Evolutionary conservation across 352 stramenopile genomes (phyloP), one percentile per base, ranked within the genome.

Genomic region (Halophytophthora polymorphica): DNA sequence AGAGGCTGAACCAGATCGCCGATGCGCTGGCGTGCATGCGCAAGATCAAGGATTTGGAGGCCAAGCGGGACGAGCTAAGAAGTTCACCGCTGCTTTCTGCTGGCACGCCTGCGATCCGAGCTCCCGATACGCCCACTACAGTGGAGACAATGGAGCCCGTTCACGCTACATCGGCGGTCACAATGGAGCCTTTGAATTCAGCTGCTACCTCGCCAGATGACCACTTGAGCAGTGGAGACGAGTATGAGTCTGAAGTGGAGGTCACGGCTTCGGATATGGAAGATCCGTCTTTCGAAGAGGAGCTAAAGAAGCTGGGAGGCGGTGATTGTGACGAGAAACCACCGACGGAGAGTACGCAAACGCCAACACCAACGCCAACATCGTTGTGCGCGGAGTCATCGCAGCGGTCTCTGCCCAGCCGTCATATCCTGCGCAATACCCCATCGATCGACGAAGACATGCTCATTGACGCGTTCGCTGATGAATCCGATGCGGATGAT

Each of bases 381-480:
- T 10, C 22, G 12, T 23, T 33, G 42, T 25, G 15, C 1, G n/a
- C 15, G 38, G 10, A 5, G 36, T 21, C 22, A 28, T 8, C 23
- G 8, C 56, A 48, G 10, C 13, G 18, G 38, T 18, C 17, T 18
- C 15, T 53, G 6, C 21, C 58, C 4, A 63, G 38, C n/a, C 49
- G 45, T 55, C 50, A 58, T 50, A 46, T 43, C 7, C 46, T 72
- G 42, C 55, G 22, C 63, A 64, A n/a, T 44, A 28, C 54, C 28
- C 47, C 43, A 39, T 81, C 67, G 8, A 67, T 86, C 35, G 76
- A 78, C 47, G 74, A 90, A 39, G 57, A 78, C 39, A 66, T 73
- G 14, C 46, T 90, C 12, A 90, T 90, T 31, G 77, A 90, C n/a
- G 76, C 64, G 14, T 90, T 87, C 57, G 77, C 86, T 37, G 64